Base-by-base conservation (phyloP, 2,329 filamentous ascomycete genomes). In the Clathrospora elynae region DNA sequence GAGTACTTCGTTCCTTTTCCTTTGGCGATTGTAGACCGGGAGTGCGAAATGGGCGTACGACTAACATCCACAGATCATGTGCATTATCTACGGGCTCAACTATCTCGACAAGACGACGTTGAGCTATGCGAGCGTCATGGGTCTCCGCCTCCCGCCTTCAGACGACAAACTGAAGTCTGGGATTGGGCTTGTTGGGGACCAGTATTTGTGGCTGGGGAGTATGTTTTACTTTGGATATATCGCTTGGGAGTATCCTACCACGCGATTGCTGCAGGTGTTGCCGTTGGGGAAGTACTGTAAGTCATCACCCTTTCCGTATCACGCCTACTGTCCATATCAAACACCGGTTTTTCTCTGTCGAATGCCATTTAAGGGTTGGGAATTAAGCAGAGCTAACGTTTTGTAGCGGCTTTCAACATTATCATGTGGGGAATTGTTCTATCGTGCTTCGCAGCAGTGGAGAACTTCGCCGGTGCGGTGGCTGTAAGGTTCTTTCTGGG, bases 401-500 rank as follows among this genome's bases (percentile, higher is more conserved):
- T 3, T 8, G 2, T 33, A 68, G 61, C 79, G 2, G 81, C 81
- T 0, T 75, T 78, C 48, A 85, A 82, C 57, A 79, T 87, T 43
- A 75, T 86, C 46, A 73, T 82, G 54, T 86, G 84, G 84, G 84
- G 84, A 1, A 30, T 75, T 1, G 76, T 81, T 1, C 71, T 88
- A 1, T 73, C 77, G 40, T 84, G 82, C 60, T 84, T 86, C 59
- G 83, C 84, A 0, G 83, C 78, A 0, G 80, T 82, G 1, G 72
- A 75, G 20, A 80, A 80, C 61, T 88, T 82, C 55, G 71, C 74
- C 0, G 80, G 83, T 1, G 80, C 83, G 0, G 76, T 87, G 14
- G 82, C 81, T 1, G 78, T 87, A 22, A 79, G 86, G 0, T 84
- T 87, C 62, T 81, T 88, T 54, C 75, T 87, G 1, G 86, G 86